Evolutionary conservation across 148 eudicot species (phyloP).

Genomic region (Rhododendron henanense): DNA sequence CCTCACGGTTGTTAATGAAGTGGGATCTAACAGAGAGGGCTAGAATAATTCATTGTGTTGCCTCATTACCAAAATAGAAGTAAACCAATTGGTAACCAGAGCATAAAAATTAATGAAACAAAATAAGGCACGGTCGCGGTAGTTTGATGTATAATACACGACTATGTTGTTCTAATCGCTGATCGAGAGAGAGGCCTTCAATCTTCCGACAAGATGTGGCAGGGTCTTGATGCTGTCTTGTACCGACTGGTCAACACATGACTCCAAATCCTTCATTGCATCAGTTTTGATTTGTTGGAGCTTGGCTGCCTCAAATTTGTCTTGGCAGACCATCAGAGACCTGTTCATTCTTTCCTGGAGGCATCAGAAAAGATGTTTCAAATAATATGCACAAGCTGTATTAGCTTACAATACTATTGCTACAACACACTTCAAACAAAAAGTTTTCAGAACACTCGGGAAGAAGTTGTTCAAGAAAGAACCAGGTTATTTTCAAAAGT

Average conservation of each 20-base stretch:
- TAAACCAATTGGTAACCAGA: not conserved
- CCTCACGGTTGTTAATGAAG: not conserved
- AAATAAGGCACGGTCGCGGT: not conserved
- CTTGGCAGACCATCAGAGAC: conserved; percentile 82
- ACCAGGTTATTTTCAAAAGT: not conserved
- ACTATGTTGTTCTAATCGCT: not conserved
- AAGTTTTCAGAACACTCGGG: not conserved
- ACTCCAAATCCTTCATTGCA: conserved; percentile 56
- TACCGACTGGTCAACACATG: conserved; percentile 63
- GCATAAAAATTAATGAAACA: not conserved
- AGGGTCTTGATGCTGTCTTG: conserved; percentile 58
- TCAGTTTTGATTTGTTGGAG: conserved; percentile 44
- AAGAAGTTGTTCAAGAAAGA: not conserved
- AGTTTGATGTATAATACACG: not conserved
- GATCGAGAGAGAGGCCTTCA: conserved; percentile 63
- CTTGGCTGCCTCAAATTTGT: conserved; percentile 75
- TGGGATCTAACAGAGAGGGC: not conserved
- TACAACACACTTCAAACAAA: not conserved
- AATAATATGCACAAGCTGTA: not conserved
- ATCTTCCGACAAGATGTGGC: conserved; percentile 56
- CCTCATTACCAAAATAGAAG: conserved; percentile 4
- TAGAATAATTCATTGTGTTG: not conserved
- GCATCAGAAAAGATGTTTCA: not conserved
- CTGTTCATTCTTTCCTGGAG: conserved; percentile 51
- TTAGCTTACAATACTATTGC: not conserved